These are phyloP conservation scores for Oleoguttula mirabilis DNA, from an alignment of 495 filamentous ascomycete species.

Conservation along the genomic window DNA sequence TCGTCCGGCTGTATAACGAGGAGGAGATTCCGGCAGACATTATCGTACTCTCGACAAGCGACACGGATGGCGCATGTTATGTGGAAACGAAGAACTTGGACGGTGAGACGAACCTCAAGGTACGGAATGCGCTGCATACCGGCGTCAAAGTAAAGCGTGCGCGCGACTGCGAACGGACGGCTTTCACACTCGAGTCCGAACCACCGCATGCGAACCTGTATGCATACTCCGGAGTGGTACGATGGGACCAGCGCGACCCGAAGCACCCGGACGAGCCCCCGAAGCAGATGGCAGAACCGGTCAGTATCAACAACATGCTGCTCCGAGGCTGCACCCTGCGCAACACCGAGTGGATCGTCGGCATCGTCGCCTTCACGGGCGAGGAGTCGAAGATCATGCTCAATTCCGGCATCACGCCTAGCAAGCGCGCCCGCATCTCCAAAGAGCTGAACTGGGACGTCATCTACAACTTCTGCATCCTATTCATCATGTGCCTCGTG, in stretches of 20 bases:
- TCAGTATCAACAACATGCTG: conserved; percentile 87
- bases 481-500: conserved; percentile 82
- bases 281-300: conserved; percentile 77
- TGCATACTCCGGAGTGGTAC: conserved; percentile 76
- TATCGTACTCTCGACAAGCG: conserved; percentile 90
- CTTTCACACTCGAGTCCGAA: conserved; percentile 86
- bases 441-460: conserved; percentile 96
- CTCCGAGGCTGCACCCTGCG: conserved; percentile 85
- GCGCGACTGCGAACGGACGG: conserved; percentile 74
- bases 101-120: conserved; percentile 95
- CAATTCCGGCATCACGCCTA: conserved; percentile 94
- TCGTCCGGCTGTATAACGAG: conserved; percentile 90
- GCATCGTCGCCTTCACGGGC: conserved; percentile 93
- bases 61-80: conserved; percentile 89
- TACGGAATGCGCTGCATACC: conserved; percentile 80
- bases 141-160: conserved; percentile 77
- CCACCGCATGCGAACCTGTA: conserved; percentile 87
- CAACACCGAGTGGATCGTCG: conserved; percentile 94
- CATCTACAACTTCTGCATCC: conserved; percentile 87
- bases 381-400: conserved; percentile 99
- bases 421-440: conserved; percentile 80
- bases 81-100: conserved; percentile 98
- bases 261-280: conserved; percentile 46
- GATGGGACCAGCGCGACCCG: conserved; percentile 67
- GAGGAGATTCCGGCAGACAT: conserved; percentile 93